Percentiles rank a stretch among this genome's conserved stretches.
Evolutionary conservation across 148 eudicot genomes (phyloP).

Genomic region (Vaccinium vitisidaea): DNA sequence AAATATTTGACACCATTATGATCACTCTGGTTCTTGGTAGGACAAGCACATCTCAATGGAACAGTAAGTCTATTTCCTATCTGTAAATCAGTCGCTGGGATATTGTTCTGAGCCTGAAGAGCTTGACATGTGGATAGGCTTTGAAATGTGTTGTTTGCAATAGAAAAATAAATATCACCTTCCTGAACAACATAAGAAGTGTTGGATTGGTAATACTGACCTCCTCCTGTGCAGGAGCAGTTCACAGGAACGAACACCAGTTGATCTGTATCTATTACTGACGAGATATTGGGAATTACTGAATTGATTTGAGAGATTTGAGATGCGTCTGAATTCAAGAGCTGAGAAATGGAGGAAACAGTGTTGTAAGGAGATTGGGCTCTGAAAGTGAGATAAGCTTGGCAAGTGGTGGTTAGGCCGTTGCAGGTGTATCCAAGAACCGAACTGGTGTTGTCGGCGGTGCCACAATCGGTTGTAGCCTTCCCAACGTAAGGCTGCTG

Average conservation of each 20-base stretch:
- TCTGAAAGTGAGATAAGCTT: slow-evolving; percentile 65
- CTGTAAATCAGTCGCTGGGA: slow-evolving; percentile 12
- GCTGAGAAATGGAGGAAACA: slow-evolving; percentile 52
- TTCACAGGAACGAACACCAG: slow-evolving; percentile 64
- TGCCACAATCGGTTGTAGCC: slow-evolving; percentile 30
- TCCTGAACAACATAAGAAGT: slow-evolving; percentile 38
- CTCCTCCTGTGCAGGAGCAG: slow-evolving; percentile 59
- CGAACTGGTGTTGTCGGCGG: slow-evolving; percentile 37
- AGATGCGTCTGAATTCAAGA: slow-evolving; percentile 38
- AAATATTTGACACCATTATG: slow-evolving; percentile 54
- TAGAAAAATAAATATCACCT: slow-evolving; percentile 24
- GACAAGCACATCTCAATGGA: slow-evolving; percentile 92
- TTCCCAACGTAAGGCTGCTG: slow-evolving; percentile 66
- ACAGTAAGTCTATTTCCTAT: slow-evolving; percentile 42
- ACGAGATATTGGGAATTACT: slow-evolving; percentile 19
- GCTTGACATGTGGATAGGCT: slow-evolving; percentile 73
- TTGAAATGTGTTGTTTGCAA: slow-evolving; percentile 56
- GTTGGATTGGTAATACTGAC: slow-evolving; percentile 64
- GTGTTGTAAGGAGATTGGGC: slow-evolving; percentile 53
- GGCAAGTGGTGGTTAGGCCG: slow-evolving; percentile 54
- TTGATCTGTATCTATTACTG: slow-evolving; percentile 33
- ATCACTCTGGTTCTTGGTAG: slow-evolving; percentile 56
- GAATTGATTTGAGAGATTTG: slow-evolving; percentile 49
- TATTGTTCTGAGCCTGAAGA: slow-evolving; percentile 41
- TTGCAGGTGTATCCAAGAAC: slow-evolving; percentile 72